A percentile compares a stretch with the other conserved stretches of the same genome.
Evolutionary conservation across 768 basidiomycete genomes (phyloP).

Genomic region (Tylopilus vinaceipallidus): DNA sequence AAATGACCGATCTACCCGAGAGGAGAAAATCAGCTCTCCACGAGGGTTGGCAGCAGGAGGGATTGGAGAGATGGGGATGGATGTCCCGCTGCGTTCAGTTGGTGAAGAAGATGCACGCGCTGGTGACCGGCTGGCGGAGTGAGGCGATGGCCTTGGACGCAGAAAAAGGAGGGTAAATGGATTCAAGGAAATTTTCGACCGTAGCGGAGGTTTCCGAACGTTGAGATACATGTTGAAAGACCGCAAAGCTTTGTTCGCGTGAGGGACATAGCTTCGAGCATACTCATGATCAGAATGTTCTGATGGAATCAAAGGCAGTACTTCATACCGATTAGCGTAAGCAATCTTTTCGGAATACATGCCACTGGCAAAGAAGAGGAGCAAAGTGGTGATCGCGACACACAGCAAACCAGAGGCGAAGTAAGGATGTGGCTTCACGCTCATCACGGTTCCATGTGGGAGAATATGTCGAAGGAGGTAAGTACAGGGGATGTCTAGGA

Average conservation of each 20-base stretch:
- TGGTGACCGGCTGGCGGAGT: constrained; percentile 20
- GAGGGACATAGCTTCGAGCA: constrained; percentile 82
- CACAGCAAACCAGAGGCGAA: constrained; percentile 78
- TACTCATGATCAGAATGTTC: constrained; percentile 13
- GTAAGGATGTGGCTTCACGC: constrained; percentile 65
- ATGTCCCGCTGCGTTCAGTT: constrained; percentile 39
- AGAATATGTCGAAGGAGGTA: constrained; percentile 46
- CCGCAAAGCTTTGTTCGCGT: constrained; percentile 88
- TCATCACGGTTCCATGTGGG: constrained; percentile 42
- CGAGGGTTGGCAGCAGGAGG: constrained; percentile 88
- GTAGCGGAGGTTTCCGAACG: constrained; percentile 76
- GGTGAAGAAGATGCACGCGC: constrained; percentile 32
- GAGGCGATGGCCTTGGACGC: constrained; percentile 26
- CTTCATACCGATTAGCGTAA: constrained; percentile 87
- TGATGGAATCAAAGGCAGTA: constrained; percentile 9
- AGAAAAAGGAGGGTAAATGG: constrained; percentile 40
- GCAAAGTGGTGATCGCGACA: constrained; percentile 85
- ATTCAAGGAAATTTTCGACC: constrained; percentile 50
- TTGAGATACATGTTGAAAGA: constrained; percentile 98
- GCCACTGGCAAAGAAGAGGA: constrained; percentile 94
- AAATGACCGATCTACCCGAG: constrained; percentile 77
- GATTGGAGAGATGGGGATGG: constrained; percentile 60
- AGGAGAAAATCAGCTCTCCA: constrained; percentile 95
- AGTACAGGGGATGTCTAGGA: constrained; percentile 64
- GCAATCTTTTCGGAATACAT: constrained; percentile 96